Conservation (phyloP, 2,329 filamentous ascomycete genomes). For the Botrytis fragariae region DNA sequence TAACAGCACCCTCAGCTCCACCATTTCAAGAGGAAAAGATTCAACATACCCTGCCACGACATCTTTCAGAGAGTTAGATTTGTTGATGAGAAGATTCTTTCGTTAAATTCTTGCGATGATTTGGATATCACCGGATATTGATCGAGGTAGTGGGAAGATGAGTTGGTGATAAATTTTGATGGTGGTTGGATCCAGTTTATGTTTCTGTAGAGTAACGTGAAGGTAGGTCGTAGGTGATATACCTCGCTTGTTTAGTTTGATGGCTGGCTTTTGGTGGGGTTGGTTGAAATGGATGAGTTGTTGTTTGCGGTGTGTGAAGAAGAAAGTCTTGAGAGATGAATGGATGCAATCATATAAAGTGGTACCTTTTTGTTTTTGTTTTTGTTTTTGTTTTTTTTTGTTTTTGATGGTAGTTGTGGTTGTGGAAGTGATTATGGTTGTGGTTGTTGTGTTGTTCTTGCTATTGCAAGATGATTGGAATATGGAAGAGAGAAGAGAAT, state of each 20-base stretch:
- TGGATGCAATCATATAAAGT: conserved; percentile 16
- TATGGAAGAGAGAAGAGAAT: background rate
- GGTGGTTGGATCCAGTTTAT: conserved; percentile 1
- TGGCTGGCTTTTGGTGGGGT: conserved; percentile 17
- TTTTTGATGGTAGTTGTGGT: too few species aligned
- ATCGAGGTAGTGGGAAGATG: background rate
- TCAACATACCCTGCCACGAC: conserved; percentile 70
- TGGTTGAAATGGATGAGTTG: conserved; percentile 14
- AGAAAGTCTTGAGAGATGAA: background rate
- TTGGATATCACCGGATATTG: background rate
- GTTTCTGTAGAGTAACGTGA: conserved; percentile 7
- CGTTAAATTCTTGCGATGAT: background rate
- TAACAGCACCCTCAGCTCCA: conserved; percentile 24
- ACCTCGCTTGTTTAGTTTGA: conserved; percentile 18
- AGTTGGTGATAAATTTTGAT: conserved; percentile 15
- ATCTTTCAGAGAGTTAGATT: conserved; percentile 46
- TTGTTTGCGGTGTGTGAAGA: conserved; percentile 18
- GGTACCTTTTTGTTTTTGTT: background rate
- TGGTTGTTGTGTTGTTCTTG: background rate
- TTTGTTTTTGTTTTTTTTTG: too few species aligned
- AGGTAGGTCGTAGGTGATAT: background rate
- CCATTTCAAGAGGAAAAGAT: background rate
- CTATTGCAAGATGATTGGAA: background rate
- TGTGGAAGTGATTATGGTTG: background rate
- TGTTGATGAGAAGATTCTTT: conserved; percentile 3